These are phyloP conservation scores for Balakata baccata DNA, from an alignment of 345 rosid genomes.

Conservation along the genomic window DNA sequence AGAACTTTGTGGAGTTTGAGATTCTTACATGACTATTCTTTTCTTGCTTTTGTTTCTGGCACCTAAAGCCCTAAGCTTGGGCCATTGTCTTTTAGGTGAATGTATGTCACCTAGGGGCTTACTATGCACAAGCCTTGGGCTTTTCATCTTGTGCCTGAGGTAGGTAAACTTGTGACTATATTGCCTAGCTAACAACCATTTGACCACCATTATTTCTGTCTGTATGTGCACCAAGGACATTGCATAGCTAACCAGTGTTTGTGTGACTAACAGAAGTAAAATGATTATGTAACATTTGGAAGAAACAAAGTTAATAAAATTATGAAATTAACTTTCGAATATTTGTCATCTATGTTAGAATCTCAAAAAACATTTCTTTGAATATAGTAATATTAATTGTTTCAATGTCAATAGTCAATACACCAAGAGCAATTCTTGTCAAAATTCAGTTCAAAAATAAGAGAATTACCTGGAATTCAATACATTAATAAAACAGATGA, in stretches of 20 bases:
- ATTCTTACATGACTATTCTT: not conserved
- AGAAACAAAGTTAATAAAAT: not conserved
- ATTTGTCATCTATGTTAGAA: not conserved
- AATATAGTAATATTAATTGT: not conserved
- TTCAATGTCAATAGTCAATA: not conserved
- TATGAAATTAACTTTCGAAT: not conserved
- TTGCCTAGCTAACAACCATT: too few species aligned
- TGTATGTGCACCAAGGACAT: not conserved
- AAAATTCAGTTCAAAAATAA: not conserved
- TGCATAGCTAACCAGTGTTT: not conserved
- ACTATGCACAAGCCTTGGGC: conserved; percentile 1
- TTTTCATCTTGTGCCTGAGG: conserved; percentile 5
- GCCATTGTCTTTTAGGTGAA: not conserved
- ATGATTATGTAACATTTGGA: not conserved
- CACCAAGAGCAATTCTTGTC: too few species aligned
- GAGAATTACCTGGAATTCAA: not conserved
- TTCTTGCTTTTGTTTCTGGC: not conserved
- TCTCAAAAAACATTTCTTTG: not conserved
- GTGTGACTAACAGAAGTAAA: not conserved
- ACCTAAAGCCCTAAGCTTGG: not conserved
- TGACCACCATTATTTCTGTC: not conserved
- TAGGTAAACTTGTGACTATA: not conserved
- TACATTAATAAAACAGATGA: not conserved
- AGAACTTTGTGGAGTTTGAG: not conserved
- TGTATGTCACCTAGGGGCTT: conserved; percentile 1